Base-by-base conservation (phyloP, 768 basidiomycete species). In the Rhodocollybia butyracea region DNA sequence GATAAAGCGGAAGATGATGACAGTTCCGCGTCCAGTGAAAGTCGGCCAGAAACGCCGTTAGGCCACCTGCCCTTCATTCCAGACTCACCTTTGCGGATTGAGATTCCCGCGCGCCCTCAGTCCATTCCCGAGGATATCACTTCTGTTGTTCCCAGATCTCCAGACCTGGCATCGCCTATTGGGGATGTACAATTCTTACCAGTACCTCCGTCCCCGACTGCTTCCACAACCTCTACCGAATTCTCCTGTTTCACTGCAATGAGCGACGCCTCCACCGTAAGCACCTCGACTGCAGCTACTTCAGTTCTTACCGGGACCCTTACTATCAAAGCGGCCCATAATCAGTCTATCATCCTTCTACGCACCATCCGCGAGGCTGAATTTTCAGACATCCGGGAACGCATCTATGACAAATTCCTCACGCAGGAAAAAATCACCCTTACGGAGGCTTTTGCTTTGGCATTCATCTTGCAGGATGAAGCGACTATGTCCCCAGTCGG, bases 331-430 rank as follows among this genome's bases (percentile, higher is more conserved):
- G 89, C 82, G 4, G 77, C 77, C 41, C 79, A 81, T 59, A 78
- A 82, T 60, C 77, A 83, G 58, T 72, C 78, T 26, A 85, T 87
- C 58, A 76, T 91, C 62, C 69, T 87, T 57, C 75, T 91, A 48
- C 83, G 85, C 41, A 68, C 78, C 7, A 68, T 79, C 12, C 75
- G 75, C 58, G 69, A 73, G 39, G 72, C 74, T 56, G 41, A 76
- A n/a, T 77, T 84, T 54, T 61, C 67, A 17, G 82, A 83, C 42
- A 61, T 90, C 15, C 84, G 84, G 56, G 70, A 71, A 50, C 77
- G 79, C 46, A 70, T 91, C 24, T 78, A 79, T 58, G 80, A 85
- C 53, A 89, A 89, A 62, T 85, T 91, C 63, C 75, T 79, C n/a
- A 73, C 76, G 22, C 80, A 84, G 61, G 85, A 84, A 65, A 77